These are phyloP conservation scores for Trichoderma gracile DNA, from an alignment of 2,329 filamentous ascomycete species.

Conservation along the genomic window DNA sequence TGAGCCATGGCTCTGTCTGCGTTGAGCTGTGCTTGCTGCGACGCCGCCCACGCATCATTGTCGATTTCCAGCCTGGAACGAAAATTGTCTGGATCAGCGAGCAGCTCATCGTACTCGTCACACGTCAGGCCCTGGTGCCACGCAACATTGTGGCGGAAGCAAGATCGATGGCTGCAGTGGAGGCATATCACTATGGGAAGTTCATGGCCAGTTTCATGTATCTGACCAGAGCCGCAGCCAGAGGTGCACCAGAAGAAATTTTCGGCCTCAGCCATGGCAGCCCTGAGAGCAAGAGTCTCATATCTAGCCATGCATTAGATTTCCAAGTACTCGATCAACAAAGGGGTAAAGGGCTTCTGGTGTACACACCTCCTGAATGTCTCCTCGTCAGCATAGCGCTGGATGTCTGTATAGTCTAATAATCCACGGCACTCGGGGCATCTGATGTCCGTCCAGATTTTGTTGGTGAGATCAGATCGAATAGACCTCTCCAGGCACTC, in stretches of 20 bases:
- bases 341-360: neutral
- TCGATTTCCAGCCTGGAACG: conserved; percentile 41
- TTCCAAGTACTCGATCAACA: neutral
- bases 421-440: conserved; percentile 54
- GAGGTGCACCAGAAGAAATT: conserved; percentile 57
- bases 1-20: conserved; percentile 43
- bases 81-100: conserved; percentile 43
- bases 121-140: conserved; percentile 48
- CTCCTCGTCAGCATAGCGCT: conserved; percentile 45
- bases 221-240: conserved; percentile 53
- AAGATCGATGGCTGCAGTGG: conserved; percentile 44
- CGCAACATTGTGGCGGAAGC: conserved; percentile 44
- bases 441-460: conserved; percentile 48
- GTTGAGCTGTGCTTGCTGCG: conserved; percentile 50
- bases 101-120: conserved; percentile 45
- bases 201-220: conserved; percentile 46
- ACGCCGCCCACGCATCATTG: conserved; percentile 40
- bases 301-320: conserved; percentile 37
- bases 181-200: conserved; percentile 47
- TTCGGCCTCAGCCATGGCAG: conserved; percentile 44
- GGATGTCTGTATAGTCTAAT: conserved; percentile 49
- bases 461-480: conserved; percentile 37
- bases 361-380: conserved; percentile 45
- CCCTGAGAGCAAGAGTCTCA: conserved; percentile 46
- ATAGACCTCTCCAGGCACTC: conserved; percentile 42